These are phyloP conservation scores for Hanseniaspora valbyensis DNA, from an alignment of 805 yeast species.

Conservation along the genomic window DNA sequence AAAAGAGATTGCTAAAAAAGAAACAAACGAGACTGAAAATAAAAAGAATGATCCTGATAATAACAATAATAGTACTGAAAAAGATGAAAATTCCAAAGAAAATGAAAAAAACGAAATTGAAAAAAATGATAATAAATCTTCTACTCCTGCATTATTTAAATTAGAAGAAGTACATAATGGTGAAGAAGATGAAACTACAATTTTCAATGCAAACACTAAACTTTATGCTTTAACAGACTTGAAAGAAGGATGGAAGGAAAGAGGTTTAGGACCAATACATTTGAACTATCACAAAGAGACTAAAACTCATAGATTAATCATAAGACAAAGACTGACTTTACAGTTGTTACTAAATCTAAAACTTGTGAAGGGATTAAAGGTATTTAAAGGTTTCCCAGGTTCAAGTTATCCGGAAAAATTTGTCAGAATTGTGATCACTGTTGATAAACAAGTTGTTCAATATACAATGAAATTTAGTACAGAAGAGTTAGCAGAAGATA, in stretches of 20 bases:
- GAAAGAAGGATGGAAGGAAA: constrained; percentile 84
- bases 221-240: constrained; percentile 62
- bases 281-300: constrained; percentile 41
- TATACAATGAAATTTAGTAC: constrained; percentile 67
- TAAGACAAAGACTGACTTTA: constrained; percentile 82
- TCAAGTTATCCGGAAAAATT: constrained; percentile 77
- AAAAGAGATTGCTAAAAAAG: constrained; percentile 16
- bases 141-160: constrained; percentile 21
- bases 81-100: no score
- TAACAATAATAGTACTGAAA: constrained; percentile 12
- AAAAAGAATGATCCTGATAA: constrained; percentile 16
- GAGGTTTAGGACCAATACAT: constrained; percentile 83
- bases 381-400: constrained; percentile 73
- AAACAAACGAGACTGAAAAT: constrained; percentile 1
- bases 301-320: constrained; percentile 56
- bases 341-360: constrained; percentile 73
- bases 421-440: constrained; percentile 58
- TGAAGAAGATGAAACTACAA: constrained; percentile 70
- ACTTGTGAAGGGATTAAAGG: constrained; percentile 47
- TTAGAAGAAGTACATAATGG: constrained; percentile 58
- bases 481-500: constrained; percentile 46
- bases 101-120: no score
- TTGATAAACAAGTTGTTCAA: constrained; percentile 59
- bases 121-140: constrained; percentile 16
- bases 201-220: constrained; percentile 63